A percentile compares a stretch with the other conserved stretches of the same genome.
Evolutionary conservation across 2,329 filamentous ascomycete genomes (phyloP).

Genomic region (Sarocladiaceae sp.): DNA sequence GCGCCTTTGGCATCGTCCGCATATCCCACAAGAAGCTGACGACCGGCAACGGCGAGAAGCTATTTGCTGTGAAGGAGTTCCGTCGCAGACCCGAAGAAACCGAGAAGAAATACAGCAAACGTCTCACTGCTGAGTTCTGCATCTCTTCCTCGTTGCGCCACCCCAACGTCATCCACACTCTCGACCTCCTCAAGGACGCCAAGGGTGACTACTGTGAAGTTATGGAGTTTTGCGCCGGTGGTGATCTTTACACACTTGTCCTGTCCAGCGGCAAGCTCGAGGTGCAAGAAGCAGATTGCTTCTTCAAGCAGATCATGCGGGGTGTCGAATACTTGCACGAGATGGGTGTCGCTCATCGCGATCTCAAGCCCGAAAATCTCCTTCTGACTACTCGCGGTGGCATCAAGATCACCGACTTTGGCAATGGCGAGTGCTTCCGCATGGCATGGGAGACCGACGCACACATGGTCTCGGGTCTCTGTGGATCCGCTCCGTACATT

Average conservation of each 20-base stretch:
- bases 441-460: slow-evolving; percentile 99
- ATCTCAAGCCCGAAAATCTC: slow-evolving; percentile 94
- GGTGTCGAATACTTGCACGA: slow-evolving; percentile 99
- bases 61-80: slow-evolving; percentile 98
- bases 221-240: slow-evolving; percentile 98
- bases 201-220: slow-evolving; percentile 99
- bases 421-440: slow-evolving; percentile 97
- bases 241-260: slow-evolving; percentile 91
- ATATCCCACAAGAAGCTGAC: slow-evolving; percentile 95
- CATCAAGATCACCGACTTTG: slow-evolving; percentile 97
- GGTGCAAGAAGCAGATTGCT: slow-evolving; percentile 90
- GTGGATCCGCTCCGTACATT: slow-evolving; percentile 95
- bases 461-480: slow-evolving; percentile 96
- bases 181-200: slow-evolving; percentile 90
- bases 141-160: slow-evolving; percentile 96
- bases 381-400: slow-evolving; percentile 88
- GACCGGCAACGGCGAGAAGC: slow-evolving; percentile 76
- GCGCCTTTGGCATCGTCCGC: slow-evolving; percentile 94
- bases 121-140: slow-evolving; percentile 94
- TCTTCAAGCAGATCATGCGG: slow-evolving; percentile 99
- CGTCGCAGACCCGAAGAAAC: slow-evolving; percentile 90
- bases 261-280: slow-evolving; percentile 88
- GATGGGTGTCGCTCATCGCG: slow-evolving; percentile 96
- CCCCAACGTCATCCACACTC: slow-evolving; percentile 95
- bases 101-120: slow-evolving; percentile 96